Base-by-base conservation (phyloP, 1,284 basidiomycete genomes). In the Puccinia sorghi region DNA sequence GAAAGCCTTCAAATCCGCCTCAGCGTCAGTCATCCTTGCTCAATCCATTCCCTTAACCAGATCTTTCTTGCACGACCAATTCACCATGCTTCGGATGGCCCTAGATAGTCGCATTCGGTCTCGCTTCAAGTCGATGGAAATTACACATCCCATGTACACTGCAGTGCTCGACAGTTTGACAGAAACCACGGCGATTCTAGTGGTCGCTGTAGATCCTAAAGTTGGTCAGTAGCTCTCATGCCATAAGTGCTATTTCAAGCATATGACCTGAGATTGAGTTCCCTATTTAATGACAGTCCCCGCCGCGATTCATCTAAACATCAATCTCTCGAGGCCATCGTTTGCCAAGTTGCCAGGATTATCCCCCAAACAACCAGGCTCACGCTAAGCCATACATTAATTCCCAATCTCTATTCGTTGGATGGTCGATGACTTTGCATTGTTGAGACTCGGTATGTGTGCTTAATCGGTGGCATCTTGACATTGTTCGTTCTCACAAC, bases 161-260 rank as follows among this genome's bases (percentile, higher is more conserved):
- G 93, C 94, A 1, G 93, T 97, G n/a, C 88, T 99, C 64, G 95
- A 97, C 82, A 91, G 93, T 82, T 88, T 99, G 86, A 98, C 96
- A 15, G 89, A 89, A 82, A 97, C 96, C 85, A 98, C 96, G 0
- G 98, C 94, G 83, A 91, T 98, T 78, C 87, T 99, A 83, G 89
- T 96, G 79, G 89, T 99, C 48, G 90, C 93, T 12, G 91, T 93
- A 80, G 90, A 97, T 84, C 92, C 92, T 0, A 89, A 90, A 83
- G 91, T 96, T 82, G 91, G 94, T 94, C 81, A 81, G 89, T 84
- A 4, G 43, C 4, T 52, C 20, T 15, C 52, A 70, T 22, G 46
- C 57, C 32, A 32, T 32, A 32, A 32, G 32, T 2, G 32, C 4
- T 32, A 32, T 32, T 32, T 32, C 32, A 32, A 32, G 32, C 4